Evolutionary conservation across 352 stramenopile species (phyloP).

Genomic region (Phytophthora brassicae): DNA sequence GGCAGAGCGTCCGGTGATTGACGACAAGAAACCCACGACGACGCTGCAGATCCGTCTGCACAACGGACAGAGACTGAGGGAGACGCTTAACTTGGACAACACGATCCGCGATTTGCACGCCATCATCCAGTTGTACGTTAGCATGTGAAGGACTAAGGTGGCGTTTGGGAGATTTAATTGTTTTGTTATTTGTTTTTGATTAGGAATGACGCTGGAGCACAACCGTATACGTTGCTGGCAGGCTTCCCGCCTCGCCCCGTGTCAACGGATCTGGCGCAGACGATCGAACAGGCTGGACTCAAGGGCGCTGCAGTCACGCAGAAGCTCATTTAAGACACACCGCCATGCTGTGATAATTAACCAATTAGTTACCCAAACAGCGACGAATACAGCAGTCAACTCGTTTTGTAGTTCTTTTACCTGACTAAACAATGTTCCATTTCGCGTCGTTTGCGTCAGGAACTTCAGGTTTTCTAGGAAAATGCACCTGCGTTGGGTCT

Average conservation of each 20-base stretch:
- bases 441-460: too few species aligned
- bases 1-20: slow-evolving; percentile 62
- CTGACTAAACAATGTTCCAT: slow-evolving; percentile 4
- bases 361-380: background rate
- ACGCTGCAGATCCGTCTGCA: slow-evolving; percentile 89
- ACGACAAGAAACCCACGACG: slow-evolving; percentile 86
- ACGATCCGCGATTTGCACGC: slow-evolving; percentile 88
- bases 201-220: slow-evolving; percentile 68
- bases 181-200: background rate
- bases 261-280: slow-evolving; percentile 78
- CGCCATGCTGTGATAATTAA: background rate
- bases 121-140: slow-evolving; percentile 76
- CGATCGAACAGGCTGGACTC: slow-evolving; percentile 90
- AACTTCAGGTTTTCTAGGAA: too few species aligned
- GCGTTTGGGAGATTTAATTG: slow-evolving; percentile 1
- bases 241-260: slow-evolving; percentile 92
- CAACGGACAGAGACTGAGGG: slow-evolving; percentile 75
- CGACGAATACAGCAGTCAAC: slow-evolving; percentile 1
- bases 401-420: slow-evolving; percentile 13
- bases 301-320: slow-evolving; percentile 91
- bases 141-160: background rate
- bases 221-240: slow-evolving; percentile 89
- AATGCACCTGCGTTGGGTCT: too few species aligned
- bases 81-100: slow-evolving; percentile 88
- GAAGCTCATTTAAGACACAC: slow-evolving; percentile 79